Evolutionary conservation across 305 asterid genomes (phyloP), one percentile per base, ranked within the genome.

Genomic region (Solanum hybrid): DNA sequence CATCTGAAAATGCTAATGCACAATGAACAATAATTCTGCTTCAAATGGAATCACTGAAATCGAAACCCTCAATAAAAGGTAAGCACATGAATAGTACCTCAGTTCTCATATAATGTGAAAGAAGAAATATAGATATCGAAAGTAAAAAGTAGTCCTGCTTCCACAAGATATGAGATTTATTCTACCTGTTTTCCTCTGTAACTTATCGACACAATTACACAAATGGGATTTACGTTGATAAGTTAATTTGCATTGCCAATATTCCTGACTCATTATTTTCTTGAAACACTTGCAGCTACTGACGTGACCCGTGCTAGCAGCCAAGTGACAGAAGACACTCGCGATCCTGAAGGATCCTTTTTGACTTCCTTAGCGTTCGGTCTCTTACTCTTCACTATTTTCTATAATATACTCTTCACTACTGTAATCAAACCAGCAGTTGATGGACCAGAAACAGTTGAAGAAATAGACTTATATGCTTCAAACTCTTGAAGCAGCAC

Each of bases 401-500:
- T 93, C 84, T 96, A 96, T 86, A 96, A 96, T 88, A 88, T 93
- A 86, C 19, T 95, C 75, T 95, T 96, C 86, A 64, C 86, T n/a
- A 91, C 95, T 32, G 93, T 96, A 51, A 95, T 94, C 92, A 95
- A 96, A 90, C 98, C 98, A 56, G 93, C 98, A 4, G 85, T 95
- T 73, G 98, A 95, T 87, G 94, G 93, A 60, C 93, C 92, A 4
- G 92, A 89, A 13, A 72, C 90, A 0, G 27, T 87, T 86, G 88
- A 88, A 84, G 90, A 89, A 51, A 38, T 85, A 81, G 90, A 72
- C 86, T 81, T 89, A 17, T 78, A 35, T 85, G 78, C 51, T 37
- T 15, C 87, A 89, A 81, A 71, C 45, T 79, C 89, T 86, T 64
- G 34, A 90, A 5, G 72, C 80, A 51, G 78, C 86, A 29, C 72